These are phyloP conservation scores for Fusarium avenaceum DNA, from an alignment of 2,329 filamentous ascomycete species.

Conservation along the genomic window DNA sequence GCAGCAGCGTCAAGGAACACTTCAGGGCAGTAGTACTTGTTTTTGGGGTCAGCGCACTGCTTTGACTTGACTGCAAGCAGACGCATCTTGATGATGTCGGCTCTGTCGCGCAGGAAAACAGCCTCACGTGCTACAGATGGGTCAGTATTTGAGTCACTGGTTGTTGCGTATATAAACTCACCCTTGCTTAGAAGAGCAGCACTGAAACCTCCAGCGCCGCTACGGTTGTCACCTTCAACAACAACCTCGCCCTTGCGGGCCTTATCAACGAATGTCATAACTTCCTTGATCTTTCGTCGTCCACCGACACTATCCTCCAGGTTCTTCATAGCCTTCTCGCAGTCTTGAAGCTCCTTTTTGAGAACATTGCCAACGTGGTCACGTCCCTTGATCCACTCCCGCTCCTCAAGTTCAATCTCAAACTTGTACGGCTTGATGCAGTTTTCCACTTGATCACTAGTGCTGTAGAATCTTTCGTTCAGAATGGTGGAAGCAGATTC, in stretches of 20 bases:
- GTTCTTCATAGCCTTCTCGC: slow-evolving; percentile 80
- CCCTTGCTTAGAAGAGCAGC: slow-evolving; percentile 86
- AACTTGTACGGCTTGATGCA: slow-evolving; percentile 99
- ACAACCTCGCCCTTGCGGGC: slow-evolving; percentile 87
- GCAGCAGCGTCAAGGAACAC: slow-evolving; percentile 98
- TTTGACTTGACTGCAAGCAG: slow-evolving; percentile 89
- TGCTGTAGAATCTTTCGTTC: slow-evolving; percentile 95
- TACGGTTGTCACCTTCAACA: slow-evolving; percentile 84
- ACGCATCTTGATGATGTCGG: slow-evolving; percentile 91
- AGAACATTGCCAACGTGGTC: slow-evolving; percentile 85
- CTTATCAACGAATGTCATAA: slow-evolving; percentile 91
- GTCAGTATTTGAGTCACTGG: slow-evolving; percentile 45
- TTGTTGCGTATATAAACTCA: slow-evolving; percentile 57
- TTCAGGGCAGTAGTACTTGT: slow-evolving; percentile 97
- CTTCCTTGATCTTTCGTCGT: slow-evolving; percentile 86
- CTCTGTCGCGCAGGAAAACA: slow-evolving; percentile 91
- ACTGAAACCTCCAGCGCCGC: slow-evolving; percentile 94
- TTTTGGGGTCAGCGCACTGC: slow-evolving; percentile 84
- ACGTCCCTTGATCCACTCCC: slow-evolving; percentile 87
- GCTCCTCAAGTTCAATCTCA: slow-evolving; percentile 92
- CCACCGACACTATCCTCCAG: slow-evolving; percentile 86
- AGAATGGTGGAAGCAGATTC: slow-evolving; percentile 91
- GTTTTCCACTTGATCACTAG: slow-evolving; percentile 97
- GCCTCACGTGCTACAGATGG: slow-evolving; percentile 81
- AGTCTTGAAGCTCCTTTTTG: slow-evolving; percentile 89